Evolutionary conservation across 2,329 filamentous ascomycete species (phyloP).

Genomic region (Exophiala aquamarina): DNA sequence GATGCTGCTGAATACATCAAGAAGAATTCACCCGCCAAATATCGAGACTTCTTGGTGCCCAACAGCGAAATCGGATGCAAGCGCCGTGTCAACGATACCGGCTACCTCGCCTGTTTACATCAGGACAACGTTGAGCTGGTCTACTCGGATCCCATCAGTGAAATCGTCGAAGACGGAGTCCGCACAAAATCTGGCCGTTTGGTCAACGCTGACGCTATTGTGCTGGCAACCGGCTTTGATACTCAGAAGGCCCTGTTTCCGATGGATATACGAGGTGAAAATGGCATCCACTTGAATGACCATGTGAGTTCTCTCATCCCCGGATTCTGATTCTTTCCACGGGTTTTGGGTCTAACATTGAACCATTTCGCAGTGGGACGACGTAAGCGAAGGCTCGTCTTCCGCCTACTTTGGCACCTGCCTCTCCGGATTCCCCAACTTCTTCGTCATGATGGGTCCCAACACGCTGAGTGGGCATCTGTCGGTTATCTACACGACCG

Average conservation of each 20-base stretch:
- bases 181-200: background rate
- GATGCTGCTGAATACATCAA: conserved; percentile 44
- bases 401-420: conserved; percentile 41
- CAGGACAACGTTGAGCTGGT: conserved; percentile 1
- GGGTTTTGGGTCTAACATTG: too few relatives aligned
- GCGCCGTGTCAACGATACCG: conserved; percentile 1
- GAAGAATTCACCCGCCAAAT: conserved; percentile 54
- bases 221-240: conserved; percentile 39
- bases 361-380: too few relatives aligned
- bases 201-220: conserved; percentile 32
- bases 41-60: conserved; percentile 60
- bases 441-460: conserved; percentile 59
- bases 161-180: background rate
- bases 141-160: background rate
- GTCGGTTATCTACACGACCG: conserved; percentile 58
- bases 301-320: conserved; percentile 33
- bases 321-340: too few relatives aligned
- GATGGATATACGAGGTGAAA: conserved; percentile 32
- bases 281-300: conserved; percentile 29
- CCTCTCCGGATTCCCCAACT: conserved; percentile 62
- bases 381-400: too few relatives aligned
- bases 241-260: conserved; percentile 36
- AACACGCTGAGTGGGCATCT: conserved; percentile 64
- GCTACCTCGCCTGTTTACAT: conserved; percentile 5
- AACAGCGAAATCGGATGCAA: conserved; percentile 51